phyloP scores from a whole-genome alignment of 2,329 filamentous ascomycete genomes.

The Cryphonectria japonica region DNA sequence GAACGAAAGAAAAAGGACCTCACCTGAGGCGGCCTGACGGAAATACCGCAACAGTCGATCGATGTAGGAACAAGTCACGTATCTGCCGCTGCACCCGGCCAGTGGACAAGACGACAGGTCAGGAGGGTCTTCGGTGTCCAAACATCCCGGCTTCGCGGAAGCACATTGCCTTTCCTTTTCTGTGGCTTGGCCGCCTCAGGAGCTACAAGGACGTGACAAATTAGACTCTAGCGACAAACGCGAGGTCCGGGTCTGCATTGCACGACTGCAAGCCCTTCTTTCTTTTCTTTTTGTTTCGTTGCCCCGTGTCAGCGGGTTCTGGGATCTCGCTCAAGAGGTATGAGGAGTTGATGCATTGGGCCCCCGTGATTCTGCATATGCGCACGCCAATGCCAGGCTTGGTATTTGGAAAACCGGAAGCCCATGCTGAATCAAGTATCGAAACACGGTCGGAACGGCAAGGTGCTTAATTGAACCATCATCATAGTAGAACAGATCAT shows the following conservation, averaged over 20 bases:
- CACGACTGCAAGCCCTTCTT: background rate
- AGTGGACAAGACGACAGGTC: background rate
- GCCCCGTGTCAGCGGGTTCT: background rate
- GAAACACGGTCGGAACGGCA: constrained; percentile 19
- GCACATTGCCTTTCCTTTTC: background rate
- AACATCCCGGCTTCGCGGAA: background rate
- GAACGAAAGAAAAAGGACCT: background rate
- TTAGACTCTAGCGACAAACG: background rate
- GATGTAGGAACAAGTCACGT: background rate
- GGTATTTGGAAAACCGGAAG: background rate
- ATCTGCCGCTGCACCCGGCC: background rate
- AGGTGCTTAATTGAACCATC: constrained; percentile 19
- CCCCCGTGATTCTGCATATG: background rate
- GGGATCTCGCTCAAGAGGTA: background rate
- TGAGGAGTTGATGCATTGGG: background rate
- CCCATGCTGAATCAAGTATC: constrained; percentile 15
- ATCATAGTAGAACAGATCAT: constrained; percentile 1
- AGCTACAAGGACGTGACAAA: constrained; percentile 3
- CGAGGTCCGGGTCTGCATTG: background rate
- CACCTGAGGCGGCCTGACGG: background rate
- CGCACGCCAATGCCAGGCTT: constrained; percentile 10
- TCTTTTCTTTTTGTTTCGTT: background rate
- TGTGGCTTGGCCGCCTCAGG: background rate
- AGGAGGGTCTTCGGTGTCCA: constrained; percentile 5
- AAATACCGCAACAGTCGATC: background rate